Percentiles rank a stretch among this genome's conserved stretches.
These are phyloP conservation scores for Striga asiatica DNA, from an alignment of 257 asterid genomes.

Conservation along the genomic window DNA sequence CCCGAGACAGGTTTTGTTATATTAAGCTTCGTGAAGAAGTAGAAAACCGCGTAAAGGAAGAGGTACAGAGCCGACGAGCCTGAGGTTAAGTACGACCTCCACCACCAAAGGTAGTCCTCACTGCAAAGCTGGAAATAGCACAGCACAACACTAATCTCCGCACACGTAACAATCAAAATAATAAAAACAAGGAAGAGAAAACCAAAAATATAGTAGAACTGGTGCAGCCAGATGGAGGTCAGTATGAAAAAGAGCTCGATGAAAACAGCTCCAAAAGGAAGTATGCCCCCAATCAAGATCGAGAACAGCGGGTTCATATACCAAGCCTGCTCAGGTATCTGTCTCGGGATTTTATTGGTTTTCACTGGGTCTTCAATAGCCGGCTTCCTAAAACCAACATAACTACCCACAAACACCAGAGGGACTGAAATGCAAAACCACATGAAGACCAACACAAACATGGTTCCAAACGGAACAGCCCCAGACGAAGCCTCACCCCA, in stretches of 20 bases:
- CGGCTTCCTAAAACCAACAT: not conserved
- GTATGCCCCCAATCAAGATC: conserved; percentile 70
- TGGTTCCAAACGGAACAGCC: not conserved
- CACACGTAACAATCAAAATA: conserved; percentile 68
- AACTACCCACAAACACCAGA: not conserved
- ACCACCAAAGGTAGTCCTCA: conserved; percentile 88
- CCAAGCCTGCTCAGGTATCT: conserved; percentile 82
- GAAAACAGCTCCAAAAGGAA: conserved; percentile 82
- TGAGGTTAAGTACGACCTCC: conserved; percentile 73
- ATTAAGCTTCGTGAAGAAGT: conserved; percentile 49
- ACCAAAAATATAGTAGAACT: conserved; percentile 76
- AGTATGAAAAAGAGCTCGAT: conserved; percentile 77
- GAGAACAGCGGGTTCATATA: conserved; percentile 77
- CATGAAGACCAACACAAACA: not conserved
- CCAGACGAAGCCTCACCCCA: not conserved
- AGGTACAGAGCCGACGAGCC: conserved; percentile 80
- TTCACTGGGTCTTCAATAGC: not conserved
- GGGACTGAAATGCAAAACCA: not conserved
- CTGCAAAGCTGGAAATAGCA: conserved; percentile 85
- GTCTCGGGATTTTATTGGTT: conserved; percentile 31
- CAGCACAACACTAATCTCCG: conserved; percentile 70
- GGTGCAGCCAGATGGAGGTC: conserved; percentile 75
- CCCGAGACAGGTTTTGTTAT: not conserved
- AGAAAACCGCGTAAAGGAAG: conserved; percentile 11
- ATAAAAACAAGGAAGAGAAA: conserved; percentile 65